Evolutionary conservation across 352 stramenopile genomes (phyloP), one percentile per base, ranked within the genome.

Genomic region (Phytophthora meadii): DNA sequence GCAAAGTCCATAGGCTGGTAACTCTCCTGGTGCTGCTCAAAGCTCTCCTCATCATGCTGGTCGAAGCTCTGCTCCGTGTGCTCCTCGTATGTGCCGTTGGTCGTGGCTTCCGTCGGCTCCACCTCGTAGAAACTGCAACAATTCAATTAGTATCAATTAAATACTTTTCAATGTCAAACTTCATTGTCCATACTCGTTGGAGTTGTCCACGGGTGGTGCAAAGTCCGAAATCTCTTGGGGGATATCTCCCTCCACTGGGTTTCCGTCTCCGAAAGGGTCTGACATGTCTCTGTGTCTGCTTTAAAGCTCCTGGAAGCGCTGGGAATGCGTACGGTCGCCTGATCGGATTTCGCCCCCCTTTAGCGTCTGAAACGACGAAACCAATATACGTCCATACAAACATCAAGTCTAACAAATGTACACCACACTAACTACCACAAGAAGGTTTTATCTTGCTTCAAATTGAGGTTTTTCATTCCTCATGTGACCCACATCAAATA

Each of bases 61-160:
- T 50, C 40, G 19, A 36, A 61, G 22, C 28, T 61, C 28, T 50
- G 39, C 15, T 61, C 37, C 24, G 41, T 54, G 37, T 77, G 50
- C 28, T 74, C 39, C 24, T 61, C 53, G 28, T 72, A 70, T 8
- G n/a, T 34, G 5, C 57, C 62, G 17, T 45, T 56, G 12, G 42
- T 53, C 22, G 56, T 39, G 19, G 54, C 70, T 30, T 81, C 68
- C 9, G 68, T 73, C 8, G 72, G 62, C 44, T 88, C 82, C 22
- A 89, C 82, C 49, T 89, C 80, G 53, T 88, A 91, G 54, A 91
- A 91, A 47, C 82, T 89, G 39, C 24, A 36, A 10, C 8, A 36
- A 34, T 11, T 11, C 2, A 36, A 14, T 36, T 14, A 36, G 30
- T 14, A 12, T 14, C 30, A 4, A 14, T 4, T 36, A 14, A 11